phyloP scores from a whole-genome alignment of 768 basidiomycete species.

The Lactarius hengduanensis region DNA sequence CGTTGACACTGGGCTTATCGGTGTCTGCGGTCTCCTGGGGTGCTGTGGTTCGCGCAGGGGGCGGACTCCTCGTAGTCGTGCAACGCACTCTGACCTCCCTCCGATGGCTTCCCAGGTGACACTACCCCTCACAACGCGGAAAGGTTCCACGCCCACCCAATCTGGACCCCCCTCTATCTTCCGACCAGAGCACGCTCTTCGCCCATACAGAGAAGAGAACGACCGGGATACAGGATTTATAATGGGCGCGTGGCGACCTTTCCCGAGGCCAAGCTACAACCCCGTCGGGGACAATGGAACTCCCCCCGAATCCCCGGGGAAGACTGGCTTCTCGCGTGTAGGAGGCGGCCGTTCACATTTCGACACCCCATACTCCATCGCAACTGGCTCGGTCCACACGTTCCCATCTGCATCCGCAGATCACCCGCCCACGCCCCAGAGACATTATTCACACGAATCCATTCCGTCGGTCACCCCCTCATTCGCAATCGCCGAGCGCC shows the following conservation, averaged over 20 bases:
- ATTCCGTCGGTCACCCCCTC: slow-evolving; percentile 29
- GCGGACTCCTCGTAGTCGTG: slow-evolving; percentile 25
- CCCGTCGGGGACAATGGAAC: slow-evolving; percentile 39
- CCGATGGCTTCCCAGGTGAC: slow-evolving; percentile 18
- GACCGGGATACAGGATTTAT: slow-evolving; percentile 82
- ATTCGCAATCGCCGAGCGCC: slow-evolving; percentile 23
- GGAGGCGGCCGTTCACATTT: slow-evolving; percentile 87
- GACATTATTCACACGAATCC: slow-evolving; percentile 21
- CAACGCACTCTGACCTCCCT: slow-evolving; percentile 27
- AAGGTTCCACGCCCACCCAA: slow-evolving; percentile 39
- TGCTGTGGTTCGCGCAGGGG: slow-evolving; percentile 53
- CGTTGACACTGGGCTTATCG: slow-evolving; percentile 84
- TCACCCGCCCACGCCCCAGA: slow-evolving; percentile 30
- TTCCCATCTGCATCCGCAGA: slow-evolving; percentile 63
- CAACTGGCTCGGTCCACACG: slow-evolving; percentile 35
- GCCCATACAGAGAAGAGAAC: slow-evolving; percentile 74
- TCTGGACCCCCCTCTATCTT: slow-evolving; percentile 69
- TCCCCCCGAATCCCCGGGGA: slow-evolving; percentile 32
- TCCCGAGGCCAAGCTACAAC: slow-evolving; percentile 52
- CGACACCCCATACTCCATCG: slow-evolving; percentile 81
- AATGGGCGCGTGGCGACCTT: slow-evolving; percentile 93
- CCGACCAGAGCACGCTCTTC: slow-evolving; percentile 74
- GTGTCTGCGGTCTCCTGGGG: slow-evolving; percentile 72
- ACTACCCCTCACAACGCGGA: slow-evolving; percentile 27
- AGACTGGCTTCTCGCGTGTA: slow-evolving; percentile 79